Percentiles rank a stretch among this genome's conserved stretches.
Conservation (phyloP, 2,329 filamentous ascomycete genomes). For the Exophiala phaeomuriformis region DNA sequence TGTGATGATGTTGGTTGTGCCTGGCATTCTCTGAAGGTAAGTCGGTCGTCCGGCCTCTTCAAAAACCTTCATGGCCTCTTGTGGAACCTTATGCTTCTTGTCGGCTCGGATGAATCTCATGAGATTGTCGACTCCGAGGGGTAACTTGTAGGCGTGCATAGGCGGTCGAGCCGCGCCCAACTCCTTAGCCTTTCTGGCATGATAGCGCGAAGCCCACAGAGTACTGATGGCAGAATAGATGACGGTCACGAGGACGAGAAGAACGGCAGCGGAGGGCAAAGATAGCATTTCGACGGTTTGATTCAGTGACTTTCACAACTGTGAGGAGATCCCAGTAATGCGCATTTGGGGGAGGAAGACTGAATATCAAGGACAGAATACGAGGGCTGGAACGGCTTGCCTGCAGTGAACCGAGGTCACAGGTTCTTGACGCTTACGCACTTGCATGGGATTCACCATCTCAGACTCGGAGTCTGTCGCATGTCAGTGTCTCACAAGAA, state of each 20-base stretch:
- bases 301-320: neutral
- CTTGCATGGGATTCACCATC: too few species aligned
- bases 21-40: neutral
- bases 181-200: neutral
- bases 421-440: too few species aligned
- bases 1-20: constrained; percentile 21
- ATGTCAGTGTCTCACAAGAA: too few species aligned
- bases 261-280: neutral
- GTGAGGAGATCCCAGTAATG: neutral
- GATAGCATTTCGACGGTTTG: neutral
- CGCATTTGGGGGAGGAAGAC: neutral
- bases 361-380: neutral
- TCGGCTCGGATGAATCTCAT: neutral
- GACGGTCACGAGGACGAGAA: neutral
- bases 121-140: neutral
- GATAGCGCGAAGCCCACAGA: neutral
- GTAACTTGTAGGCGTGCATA: neutral
- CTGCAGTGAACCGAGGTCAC: too few species aligned
- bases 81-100: neutral
- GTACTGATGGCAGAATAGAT: neutral
- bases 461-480: too few species aligned
- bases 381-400: too few species aligned
- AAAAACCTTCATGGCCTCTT: neutral
- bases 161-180: neutral
- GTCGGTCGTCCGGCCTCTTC: neutral